Base-by-base conservation (phyloP, 257 asterid genomes). In the Solanum ossicruentum region DNA sequence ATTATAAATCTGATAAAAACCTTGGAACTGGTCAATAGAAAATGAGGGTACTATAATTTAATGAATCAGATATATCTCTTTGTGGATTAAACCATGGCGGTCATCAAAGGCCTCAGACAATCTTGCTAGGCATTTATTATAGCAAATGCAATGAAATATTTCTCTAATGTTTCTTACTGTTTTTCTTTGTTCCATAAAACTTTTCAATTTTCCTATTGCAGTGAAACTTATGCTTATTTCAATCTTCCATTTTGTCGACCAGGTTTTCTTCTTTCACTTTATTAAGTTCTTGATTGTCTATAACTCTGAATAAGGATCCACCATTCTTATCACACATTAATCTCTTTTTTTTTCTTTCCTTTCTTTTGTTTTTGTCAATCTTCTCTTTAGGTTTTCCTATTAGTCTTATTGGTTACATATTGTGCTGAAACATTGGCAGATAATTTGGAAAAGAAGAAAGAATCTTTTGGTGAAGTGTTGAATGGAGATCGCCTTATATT, bases 221-320 rank as follows among this genome's bases (percentile, higher is more conserved):
- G 86, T 56, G 88, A 86, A 78, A 86, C 83, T 39, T 84, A 86
- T 71, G 79, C 87, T 15, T 87, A 79, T 72, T 87, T 32, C 83
- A 79, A 71, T 60, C 85, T 87, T 20, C 88, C 87, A 28, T 87
- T 87, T 80, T 87, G 89, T 84, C 85, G 15, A 56, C 85, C 89
- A 87, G 87, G 87, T 87, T 57, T 43, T 56, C 52, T 86, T 84
- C 83, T 87, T 80, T 32, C 41, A 65, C 79, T n/a, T 39, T 49
- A 28, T 70, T 8, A 58, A 80, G 56, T 43, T 41, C 60, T 23
- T 49, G 60, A 73, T 73, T 21, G 81, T 47, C 60, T 21, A 6
- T 73, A 12, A 73, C 18, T 49, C 26, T 36, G 72, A 57, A 57
- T 57, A 56, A 80, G 52, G 43, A 80, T 36, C 23, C 36, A 3